These are phyloP conservation scores for Rhipidocladum racemiflorum DNA, from an alignment of 176 grass and related monocot genomes.

Conservation along the genomic window DNA sequence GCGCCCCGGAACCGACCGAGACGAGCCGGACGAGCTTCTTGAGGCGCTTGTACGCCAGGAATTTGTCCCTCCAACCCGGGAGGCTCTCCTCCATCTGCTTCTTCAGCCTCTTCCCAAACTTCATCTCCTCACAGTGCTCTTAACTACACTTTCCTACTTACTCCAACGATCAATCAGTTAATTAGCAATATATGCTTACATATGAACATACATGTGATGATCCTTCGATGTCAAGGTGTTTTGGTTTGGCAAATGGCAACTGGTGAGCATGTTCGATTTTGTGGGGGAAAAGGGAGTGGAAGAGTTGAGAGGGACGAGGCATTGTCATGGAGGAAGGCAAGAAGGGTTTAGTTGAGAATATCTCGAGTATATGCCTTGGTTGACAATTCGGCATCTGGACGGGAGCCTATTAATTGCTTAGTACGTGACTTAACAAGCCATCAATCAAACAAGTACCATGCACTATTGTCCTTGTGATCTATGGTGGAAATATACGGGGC, in stretches of 20 bases:
- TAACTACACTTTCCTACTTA: background rate
- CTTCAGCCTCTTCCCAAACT: conserved; percentile 79
- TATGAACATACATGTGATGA: background rate
- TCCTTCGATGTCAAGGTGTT: background rate
- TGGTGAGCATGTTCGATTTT: background rate
- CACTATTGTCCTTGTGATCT: too few relatives aligned
- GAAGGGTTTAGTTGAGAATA: conserved; percentile 31
- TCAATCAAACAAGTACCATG: too few relatives aligned
- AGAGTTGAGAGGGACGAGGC: background rate
- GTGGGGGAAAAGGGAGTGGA: background rate
- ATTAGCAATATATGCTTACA: background rate
- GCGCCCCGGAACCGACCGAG: background rate
- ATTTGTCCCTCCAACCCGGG: conserved; percentile 83
- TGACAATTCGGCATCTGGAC: background rate
- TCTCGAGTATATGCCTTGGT: conserved; percentile 50
- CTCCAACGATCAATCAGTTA: background rate
- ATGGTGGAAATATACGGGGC: too few relatives aligned
- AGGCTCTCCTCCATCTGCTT: conserved; percentile 77
- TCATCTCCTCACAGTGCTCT: conserved; percentile 38
- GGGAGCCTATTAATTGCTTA: background rate
- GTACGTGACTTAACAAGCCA: too few relatives aligned
- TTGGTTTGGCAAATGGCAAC: background rate
- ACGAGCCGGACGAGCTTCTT: conserved; percentile 57
- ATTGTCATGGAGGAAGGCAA: conserved; percentile 1
- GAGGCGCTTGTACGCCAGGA: conserved; percentile 76